Conservation (phyloP, 768 basidiomycete species). For the Erythrobasidium yunnanense region DNA sequence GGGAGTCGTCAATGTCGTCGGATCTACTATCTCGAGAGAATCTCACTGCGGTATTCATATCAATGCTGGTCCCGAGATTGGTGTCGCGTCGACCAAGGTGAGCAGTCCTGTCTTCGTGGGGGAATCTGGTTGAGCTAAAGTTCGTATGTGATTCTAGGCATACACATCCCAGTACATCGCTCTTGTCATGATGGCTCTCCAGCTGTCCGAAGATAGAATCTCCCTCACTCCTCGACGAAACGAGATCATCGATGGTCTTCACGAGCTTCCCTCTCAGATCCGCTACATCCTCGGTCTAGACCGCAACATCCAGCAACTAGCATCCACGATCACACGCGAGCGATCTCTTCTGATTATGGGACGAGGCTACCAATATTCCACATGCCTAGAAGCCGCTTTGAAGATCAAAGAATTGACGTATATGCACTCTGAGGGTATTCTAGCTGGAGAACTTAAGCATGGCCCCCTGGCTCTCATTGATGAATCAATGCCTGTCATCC, state of each 20-base stretch:
- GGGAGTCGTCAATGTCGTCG: constrained; percentile 97
- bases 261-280: constrained; percentile 79
- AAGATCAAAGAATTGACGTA: constrained; percentile 87
- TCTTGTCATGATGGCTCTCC: constrained; percentile 94
- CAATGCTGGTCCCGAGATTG: constrained; percentile 96
- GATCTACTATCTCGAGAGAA: constrained; percentile 77
- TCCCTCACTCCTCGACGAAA: constrained; percentile 79
- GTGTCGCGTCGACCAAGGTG: constrained; percentile 96
- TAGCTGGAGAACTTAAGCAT: constrained; percentile 97
- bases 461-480: constrained; percentile 95
- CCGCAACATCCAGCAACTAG: constrained; percentile 63
- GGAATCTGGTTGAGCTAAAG: background rate
- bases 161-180: constrained; percentile 99
- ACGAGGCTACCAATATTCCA: constrained; percentile 95
- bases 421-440: constrained; percentile 76
- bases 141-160: no score
- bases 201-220: constrained; percentile 92
- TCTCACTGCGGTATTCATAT: constrained; percentile 99
- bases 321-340: constrained; percentile 51
- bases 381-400: constrained; percentile 91
- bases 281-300: constrained; percentile 75
- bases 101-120: constrained; percentile 32
- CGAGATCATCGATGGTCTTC: constrained; percentile 85
- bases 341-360: constrained; percentile 92
- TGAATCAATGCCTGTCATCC: constrained; percentile 75